phyloP scores from a whole-genome alignment of 352 stramenopile genomes.

The Globisporangium spinosum region DNA sequence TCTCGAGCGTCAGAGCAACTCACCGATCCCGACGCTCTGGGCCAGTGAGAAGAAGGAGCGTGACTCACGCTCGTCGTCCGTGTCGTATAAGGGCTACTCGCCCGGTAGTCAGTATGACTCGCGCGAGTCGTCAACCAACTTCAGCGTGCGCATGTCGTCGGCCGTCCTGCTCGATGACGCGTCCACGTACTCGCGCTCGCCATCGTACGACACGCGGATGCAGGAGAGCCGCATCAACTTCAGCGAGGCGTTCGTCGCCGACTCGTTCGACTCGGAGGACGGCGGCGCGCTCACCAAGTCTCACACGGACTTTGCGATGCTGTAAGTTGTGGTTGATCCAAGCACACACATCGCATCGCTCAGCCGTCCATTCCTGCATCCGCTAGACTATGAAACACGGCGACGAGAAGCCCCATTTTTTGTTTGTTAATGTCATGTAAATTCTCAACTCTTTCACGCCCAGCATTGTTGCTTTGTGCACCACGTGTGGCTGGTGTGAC shows the following conservation, averaged over 20 bases:
- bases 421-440: not conserved
- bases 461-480: not conserved
- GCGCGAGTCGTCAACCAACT: slow-evolving; percentile 2
- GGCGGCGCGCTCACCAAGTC: slow-evolving; percentile 32
- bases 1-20: slow-evolving; percentile 22
- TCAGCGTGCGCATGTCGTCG: slow-evolving; percentile 33
- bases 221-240: slow-evolving; percentile 65
- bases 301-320: slow-evolving; percentile 45
- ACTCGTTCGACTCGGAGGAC: slow-evolving; percentile 35
- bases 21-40: slow-evolving; percentile 43
- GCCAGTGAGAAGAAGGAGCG: slow-evolving; percentile 23
- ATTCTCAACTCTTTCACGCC: not conserved
- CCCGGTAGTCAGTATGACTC: slow-evolving; percentile 15
- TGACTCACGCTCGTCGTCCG: slow-evolving; percentile 44
- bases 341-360: not conserved
- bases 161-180: slow-evolving; percentile 31
- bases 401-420: not conserved
- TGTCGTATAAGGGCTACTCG: slow-evolving; percentile 25
- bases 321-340: slow-evolving; percentile 25
- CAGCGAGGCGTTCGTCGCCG: slow-evolving; percentile 44
- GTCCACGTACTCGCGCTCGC: slow-evolving; percentile 28
- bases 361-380: not conserved
- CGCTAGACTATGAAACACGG: not conserved
- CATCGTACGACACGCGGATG: slow-evolving; percentile 27
- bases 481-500: not conserved